phyloP scores from a whole-genome alignment of 495 filamentous ascomycete genomes.

The Xylaria flabelliformis region DNA sequence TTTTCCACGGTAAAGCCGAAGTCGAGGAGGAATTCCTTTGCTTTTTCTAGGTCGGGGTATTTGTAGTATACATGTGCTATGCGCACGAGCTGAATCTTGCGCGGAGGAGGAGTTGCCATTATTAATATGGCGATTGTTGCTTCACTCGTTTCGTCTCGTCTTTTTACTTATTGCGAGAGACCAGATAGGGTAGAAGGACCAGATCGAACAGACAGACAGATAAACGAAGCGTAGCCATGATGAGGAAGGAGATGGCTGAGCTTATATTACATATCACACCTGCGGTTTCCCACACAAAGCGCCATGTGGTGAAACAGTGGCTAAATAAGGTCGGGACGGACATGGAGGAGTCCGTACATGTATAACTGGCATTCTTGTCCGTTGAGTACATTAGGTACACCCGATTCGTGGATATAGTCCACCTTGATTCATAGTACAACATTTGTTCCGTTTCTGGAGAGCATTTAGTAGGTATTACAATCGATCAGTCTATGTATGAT shows the following conservation, averaged over 20 bases:
- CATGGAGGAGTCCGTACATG: conserved; percentile 39
- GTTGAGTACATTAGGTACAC: background rate
- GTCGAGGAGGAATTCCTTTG: conserved; percentile 58
- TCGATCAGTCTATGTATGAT: background rate
- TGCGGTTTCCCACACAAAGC: background rate
- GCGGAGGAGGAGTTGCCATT: conserved; percentile 27
- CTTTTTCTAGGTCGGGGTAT: conserved; percentile 56
- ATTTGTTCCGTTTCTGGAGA: background rate
- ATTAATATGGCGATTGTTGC: conserved; percentile 17
- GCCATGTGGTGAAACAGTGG: background rate
- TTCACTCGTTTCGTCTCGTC: conserved; percentile 13
- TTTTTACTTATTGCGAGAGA: background rate
- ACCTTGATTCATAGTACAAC: background rate
- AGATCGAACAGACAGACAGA: no score
- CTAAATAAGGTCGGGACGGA: conserved; percentile 31
- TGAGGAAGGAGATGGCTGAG: background rate
- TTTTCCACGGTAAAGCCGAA: conserved; percentile 62
- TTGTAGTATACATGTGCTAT: conserved; percentile 65
- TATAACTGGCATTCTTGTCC: background rate
- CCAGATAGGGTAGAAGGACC: no score
- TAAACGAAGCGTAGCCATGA: background rate
- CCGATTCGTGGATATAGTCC: background rate
- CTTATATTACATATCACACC: background rate
- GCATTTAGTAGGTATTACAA: background rate
- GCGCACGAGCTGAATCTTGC: conserved; percentile 59